Percentiles rank a stretch among this genome's conserved stretches.
These are phyloP conservation scores for Ceratobasidium sp. DNA, from an alignment of 1,284 basidiomycete species.

Conservation along the genomic window DNA sequence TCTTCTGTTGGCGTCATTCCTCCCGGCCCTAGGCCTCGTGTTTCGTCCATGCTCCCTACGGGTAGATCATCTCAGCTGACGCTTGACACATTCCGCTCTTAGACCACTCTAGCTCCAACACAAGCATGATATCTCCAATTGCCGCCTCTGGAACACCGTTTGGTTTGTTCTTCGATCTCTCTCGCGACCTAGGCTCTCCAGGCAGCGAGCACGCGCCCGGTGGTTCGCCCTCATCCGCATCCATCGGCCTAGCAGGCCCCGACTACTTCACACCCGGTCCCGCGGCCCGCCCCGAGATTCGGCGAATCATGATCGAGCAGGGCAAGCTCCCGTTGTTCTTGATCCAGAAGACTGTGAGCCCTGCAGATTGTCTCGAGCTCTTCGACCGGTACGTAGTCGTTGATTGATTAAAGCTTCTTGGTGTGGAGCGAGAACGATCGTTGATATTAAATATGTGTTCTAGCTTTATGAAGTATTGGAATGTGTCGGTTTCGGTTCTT, in stretches of 20 bases:
- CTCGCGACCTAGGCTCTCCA: slow-evolving; percentile 10
- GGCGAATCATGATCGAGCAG: slow-evolving; percentile 37
- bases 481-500: slow-evolving; percentile 33
- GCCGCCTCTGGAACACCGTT: slow-evolving; percentile 20
- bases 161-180: slow-evolving; percentile 25
- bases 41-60: background rate
- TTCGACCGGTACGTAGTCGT: slow-evolving; percentile 19
- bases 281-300: slow-evolving; percentile 13
- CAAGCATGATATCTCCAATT: slow-evolving; percentile 6
- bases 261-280: slow-evolving; percentile 35
- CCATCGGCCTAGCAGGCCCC: slow-evolving; percentile 27
- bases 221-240: background rate
- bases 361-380: slow-evolving; percentile 24
- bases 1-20: too few species aligned
- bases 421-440: background rate
- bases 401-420: slow-evolving; percentile 11
- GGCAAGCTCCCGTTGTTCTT: slow-evolving; percentile 29
- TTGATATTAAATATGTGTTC: slow-evolving; percentile 1
- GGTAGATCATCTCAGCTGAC: slow-evolving; percentile 4
- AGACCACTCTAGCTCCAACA: slow-evolving; percentile 2
- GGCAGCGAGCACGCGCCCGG: background rate
- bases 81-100: background rate
- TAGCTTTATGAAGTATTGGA: slow-evolving; percentile 41
- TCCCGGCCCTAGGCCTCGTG: too few species aligned
- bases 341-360: slow-evolving; percentile 20